Base-by-base conservation (phyloP, 805 yeast species). In the Sugiyamaella smithiae region DNA sequence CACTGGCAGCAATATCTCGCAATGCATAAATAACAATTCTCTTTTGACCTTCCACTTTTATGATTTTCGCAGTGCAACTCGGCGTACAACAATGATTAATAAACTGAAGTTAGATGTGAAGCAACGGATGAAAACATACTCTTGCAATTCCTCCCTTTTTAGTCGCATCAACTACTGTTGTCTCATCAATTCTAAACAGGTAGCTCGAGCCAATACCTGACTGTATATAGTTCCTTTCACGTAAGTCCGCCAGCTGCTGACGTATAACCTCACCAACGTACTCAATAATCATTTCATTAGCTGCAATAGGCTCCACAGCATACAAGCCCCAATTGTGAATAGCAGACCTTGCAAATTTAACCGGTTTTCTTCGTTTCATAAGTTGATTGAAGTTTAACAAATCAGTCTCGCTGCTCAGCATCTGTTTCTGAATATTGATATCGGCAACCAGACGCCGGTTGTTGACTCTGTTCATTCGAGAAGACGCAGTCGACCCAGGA, bases 251-350 rank as follows among this genome's bases (percentile, higher is more conserved):
- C 35, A 90, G 91, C 49, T 88, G 96, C 61, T 88, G 97, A 48
- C 98, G 74, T 24, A 93, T 82, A 48, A 95, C 77, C 58, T 93
- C 98, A 24, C 99, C 99, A 3, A 93, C 97, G 60, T 93, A 93
- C 67, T 93, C 99, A 51, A 93, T 91, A 61, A 93, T 89, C 97
- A 93, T 91, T 66, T 93, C 99, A 57, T 82, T 85, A 0, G 93
- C 95, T n/a, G 88, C 86, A 62, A 93, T 93, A 1, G 95, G 95
- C 61, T 93, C 98, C 60, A 87, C 70, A 0, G 99, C 99, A 67
- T 89, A 93, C 33, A 93, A 70, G 0, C 99, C 99, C 99, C 99
- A 93, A 62, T 91, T 88, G 66, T 93, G 99, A 61, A 93, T 93
- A 0, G 97, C 95, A 1, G 97, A 89, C 46, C 98, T 75, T 0